Percentiles rank a stretch among this genome's conserved stretches.
These are phyloP conservation scores for Colletotrichum kahawae DNA, from an alignment of 2,329 filamentous ascomycete genomes.

Conservation along the genomic window DNA sequence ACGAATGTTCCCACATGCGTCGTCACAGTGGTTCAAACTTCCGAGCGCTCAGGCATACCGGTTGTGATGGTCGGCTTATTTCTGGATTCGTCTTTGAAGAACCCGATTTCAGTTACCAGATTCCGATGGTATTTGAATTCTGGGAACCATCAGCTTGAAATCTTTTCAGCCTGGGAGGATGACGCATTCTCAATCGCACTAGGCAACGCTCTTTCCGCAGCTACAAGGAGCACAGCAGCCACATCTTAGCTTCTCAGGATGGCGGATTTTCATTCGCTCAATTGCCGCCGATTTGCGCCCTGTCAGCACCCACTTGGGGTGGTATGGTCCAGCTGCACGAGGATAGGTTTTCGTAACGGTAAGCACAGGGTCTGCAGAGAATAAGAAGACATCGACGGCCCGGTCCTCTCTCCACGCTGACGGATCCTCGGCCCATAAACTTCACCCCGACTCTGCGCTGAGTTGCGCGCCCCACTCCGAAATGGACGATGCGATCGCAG, in stretches of 20 bases:
- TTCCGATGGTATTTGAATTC: fast-evolving
- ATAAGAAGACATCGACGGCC: not conserved
- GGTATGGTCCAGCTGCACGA: not conserved
- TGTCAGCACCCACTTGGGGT: not conserved
- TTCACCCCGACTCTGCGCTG: not conserved
- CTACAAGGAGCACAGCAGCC: not conserved
- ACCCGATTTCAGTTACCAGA: not conserved
- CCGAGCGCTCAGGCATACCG: too few species aligned
- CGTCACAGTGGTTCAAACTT: too few species aligned
- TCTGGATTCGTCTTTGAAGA: not conserved
- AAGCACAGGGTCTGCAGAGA: not conserved
- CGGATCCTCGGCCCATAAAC: not conserved
- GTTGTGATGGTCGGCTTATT: too few species aligned
- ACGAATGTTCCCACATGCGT: too few species aligned
- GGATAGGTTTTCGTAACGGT: not conserved
- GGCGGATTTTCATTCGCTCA: not conserved
- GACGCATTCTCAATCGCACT: not conserved
- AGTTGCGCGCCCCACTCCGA: not conserved
- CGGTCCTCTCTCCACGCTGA: not conserved
- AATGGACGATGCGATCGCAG: not conserved
- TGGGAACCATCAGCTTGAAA: fast-evolving
- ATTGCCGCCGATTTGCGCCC: not conserved
- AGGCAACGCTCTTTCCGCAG: not conserved
- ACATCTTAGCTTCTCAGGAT: not conserved
- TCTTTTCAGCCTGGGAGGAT: not conserved